Base-by-base conservation (phyloP, 148 eudicot species). In the Camellia granthamiana region DNA sequence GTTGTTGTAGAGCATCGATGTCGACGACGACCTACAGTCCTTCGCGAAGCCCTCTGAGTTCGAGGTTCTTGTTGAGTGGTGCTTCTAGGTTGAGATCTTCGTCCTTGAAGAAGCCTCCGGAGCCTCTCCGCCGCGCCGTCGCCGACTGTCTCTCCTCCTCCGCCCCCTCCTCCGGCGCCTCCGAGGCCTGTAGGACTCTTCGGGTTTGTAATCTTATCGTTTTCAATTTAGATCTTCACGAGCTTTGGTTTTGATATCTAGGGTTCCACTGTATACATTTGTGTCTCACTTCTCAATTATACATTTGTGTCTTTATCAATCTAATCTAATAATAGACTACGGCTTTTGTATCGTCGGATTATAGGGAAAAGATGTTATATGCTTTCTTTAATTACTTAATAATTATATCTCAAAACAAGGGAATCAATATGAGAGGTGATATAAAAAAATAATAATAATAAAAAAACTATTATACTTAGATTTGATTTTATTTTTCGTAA, bases 71-170 rank as follows among this genome's bases (percentile, higher is more conserved):
- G 61, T 59, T 87, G n/a, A 89, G 85, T 30, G 89, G 87, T 3
- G 86, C 78, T 4, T 91, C 91, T 15, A 69, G 99, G 83, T 74
- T 92, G 86, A 91, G 99, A 93, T 96, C 98, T 58, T 93, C 99
- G 10, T 89, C 97, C n/a, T 14, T 86, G 60, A 94, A 88, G 89
- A 96, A 96, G 83, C 99, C 95, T 54, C 99, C 99, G 52, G 99
- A 96, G 88, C 99, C 99, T 10, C 92, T 96, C 21, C 97, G 99
- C n/a, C 93, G 99, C 0, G 98, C 99, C 47, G 97, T 96, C 72
- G 99, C 98, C 51, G 99, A 93, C 90, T 92, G 95, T 72, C 85
- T 94, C 46, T 94, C 98, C 21, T 85, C 94, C 0, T 81, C 90
- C 7, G 80, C 90, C 4, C 89, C 91, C n/a, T 83, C 89, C 47